Evolutionary conservation across 2,329 filamentous ascomycete genomes (phyloP), one percentile per base, ranked within the genome.

Genomic region (Ophiostoma ulmi): DNA sequence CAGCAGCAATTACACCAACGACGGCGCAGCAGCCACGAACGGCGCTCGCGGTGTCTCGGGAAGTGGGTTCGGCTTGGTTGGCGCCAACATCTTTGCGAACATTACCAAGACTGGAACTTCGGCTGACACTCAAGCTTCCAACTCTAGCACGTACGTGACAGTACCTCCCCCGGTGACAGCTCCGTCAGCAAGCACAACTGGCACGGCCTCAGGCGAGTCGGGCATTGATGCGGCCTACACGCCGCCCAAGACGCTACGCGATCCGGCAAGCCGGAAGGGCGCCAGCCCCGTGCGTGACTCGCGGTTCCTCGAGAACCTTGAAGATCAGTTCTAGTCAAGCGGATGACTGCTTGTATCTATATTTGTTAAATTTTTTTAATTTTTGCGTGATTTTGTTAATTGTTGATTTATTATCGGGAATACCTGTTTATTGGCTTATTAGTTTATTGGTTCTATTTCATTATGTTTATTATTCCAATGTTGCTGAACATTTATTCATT

Each of bases 231-330:
- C 67, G 72, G 72, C 48, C 80, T 6, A 69, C 71, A 13, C 63
- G 64, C 74, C 73, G 69, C 75, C 76, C 66, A 69, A 66, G 26
- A 68, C 71, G 17, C 72, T 75, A 26, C 72, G 69, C 48, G 78
- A 79, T 52, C 75, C 75, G 38, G 74, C 75, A 2, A n/a, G 61
- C 44, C 71, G 72, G 72, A 74, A 72, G 74, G 78, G 78, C 63
- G 77, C 76, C 52, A 84, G 81, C 76, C 83, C 83, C 22, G 79
- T 78, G 7, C 78, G 84, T 72, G 82, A 81, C 72, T 83, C 83
- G 39, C 83, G 79, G 75, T 87, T 87, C 75, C 78, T 80, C 35
- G 85, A 87, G 79, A 81, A 83, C 67, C 78, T 86, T 66, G 77
- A 79, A 69, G 75, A 73, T 35, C 36, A 55, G n/a, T 69, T 68